Conservation (phyloP, 2,329 filamentous ascomycete genomes). For the Aureobasidium leucospermi region DNA sequence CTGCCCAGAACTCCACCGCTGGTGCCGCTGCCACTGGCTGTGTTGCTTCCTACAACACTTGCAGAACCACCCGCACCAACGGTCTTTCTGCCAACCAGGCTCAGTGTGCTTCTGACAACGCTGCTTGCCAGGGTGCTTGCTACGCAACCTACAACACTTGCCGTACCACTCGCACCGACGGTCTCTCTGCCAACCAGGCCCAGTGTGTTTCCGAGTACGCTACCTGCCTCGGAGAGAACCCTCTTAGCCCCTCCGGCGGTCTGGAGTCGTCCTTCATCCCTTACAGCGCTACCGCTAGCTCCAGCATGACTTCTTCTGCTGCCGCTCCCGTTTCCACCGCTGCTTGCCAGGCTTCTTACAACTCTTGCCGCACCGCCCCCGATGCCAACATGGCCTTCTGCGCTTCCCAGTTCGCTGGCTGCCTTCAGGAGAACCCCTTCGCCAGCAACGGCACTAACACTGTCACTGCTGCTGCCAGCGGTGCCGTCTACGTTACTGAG, state of each 20-base stretch:
- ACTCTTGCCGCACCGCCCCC: constrained; percentile 7
- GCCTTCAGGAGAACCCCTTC: constrained; percentile 14
- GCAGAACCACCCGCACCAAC: background rate
- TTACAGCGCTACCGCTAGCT: background rate
- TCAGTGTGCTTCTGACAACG: background rate
- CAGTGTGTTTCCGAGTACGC: constrained; percentile 1
- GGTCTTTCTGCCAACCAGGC: constrained; percentile 8
- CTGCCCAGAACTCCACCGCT: constrained; percentile 10
- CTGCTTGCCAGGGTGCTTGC: constrained; percentile 7
- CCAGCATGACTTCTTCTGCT: background rate
- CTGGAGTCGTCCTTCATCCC: background rate
- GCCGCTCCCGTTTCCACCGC: background rate
- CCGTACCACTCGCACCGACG: background rate
- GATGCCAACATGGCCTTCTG: constrained; percentile 13
- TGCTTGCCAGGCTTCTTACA: constrained; percentile 9
- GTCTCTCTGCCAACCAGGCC: constrained; percentile 13
- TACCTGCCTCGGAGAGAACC: constrained; percentile 10
- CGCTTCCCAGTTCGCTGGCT: constrained; percentile 6
- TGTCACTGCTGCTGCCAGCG: background rate
- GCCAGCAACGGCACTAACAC: background rate
- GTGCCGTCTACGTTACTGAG: constrained; percentile 9
- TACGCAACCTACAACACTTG: constrained; percentile 1
- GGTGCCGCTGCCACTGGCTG: background rate
- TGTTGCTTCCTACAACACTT: background rate
- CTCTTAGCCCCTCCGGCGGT: background rate